These are phyloP conservation scores for Nicotiana noctiflora DNA, from an alignment of 257 asterid species.

Conservation along the genomic window DNA sequence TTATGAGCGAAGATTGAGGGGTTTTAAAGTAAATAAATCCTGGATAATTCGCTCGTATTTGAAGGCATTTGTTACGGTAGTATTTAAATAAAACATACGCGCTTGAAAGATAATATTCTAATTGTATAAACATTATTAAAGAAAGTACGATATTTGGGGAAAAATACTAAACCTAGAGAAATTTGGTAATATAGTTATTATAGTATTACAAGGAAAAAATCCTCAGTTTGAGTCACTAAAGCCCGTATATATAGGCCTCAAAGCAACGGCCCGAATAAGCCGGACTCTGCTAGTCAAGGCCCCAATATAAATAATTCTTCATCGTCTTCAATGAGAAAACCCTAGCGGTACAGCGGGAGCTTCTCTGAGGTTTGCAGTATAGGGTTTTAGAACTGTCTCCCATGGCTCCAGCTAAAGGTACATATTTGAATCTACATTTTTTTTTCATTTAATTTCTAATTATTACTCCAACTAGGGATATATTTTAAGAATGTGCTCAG, in stretches of 20 bases:
- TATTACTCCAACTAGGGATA: background rate
- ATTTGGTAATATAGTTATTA: too few relatives aligned
- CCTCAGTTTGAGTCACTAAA: background rate
- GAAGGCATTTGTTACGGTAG: too few relatives aligned
- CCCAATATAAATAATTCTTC: background rate
- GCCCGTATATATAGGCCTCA: background rate
- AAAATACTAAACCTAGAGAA: too few relatives aligned
- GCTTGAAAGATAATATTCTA: too few relatives aligned
- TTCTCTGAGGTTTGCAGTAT: background rate
- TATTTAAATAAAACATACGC: too few relatives aligned
- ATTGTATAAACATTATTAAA: too few relatives aligned
- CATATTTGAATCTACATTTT: background rate
- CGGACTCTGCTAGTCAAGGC: background rate
- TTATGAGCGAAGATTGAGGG: too few relatives aligned
- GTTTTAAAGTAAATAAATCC: too few relatives aligned
- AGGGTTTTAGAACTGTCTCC: background rate
- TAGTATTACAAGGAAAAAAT: too few relatives aligned
- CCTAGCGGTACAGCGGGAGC: background rate
- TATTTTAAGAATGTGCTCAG: background rate
- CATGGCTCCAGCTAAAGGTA: conserved; percentile 2
- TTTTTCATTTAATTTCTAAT: background rate
- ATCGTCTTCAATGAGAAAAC: background rate
- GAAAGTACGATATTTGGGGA: too few relatives aligned
- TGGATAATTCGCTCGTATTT: too few relatives aligned
- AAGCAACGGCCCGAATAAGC: background rate